Evolutionary conservation across 140 eudicot species (phyloP).

Genomic region (Ambrosia hybrid): DNA sequence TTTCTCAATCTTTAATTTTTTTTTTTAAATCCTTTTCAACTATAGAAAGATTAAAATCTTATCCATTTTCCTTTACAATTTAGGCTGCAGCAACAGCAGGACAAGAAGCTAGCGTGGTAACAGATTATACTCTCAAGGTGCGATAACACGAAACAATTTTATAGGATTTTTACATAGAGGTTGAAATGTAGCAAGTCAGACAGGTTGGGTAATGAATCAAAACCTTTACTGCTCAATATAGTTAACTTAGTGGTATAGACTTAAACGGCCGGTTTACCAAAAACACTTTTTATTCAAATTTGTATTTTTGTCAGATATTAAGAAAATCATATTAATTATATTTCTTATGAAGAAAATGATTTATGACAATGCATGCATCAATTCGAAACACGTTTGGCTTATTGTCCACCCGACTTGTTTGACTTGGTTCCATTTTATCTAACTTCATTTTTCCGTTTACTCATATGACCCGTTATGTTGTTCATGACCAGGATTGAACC

Average conservation of each 20-base stretch:
- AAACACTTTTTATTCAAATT: neutral
- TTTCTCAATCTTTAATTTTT: too few species aligned
- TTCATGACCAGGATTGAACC: neutral
- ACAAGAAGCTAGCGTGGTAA: slow-evolving; percentile 71
- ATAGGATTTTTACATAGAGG: neutral
- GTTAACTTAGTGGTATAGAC: neutral
- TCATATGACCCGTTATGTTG: neutral
- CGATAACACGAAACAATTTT: neutral
- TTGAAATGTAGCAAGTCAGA: neutral
- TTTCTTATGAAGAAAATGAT: too few species aligned
- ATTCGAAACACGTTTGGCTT: too few species aligned
- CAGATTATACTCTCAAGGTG: slow-evolving; percentile 77
- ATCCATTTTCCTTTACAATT: too few species aligned
- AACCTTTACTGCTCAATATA: neutral
- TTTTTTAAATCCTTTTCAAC: too few species aligned
- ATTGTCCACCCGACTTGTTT: too few species aligned
- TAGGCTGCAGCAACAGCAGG: slow-evolving; percentile 72
- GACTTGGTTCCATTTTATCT: too few species aligned
- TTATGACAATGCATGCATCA: too few species aligned
- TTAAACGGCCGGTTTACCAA: neutral
- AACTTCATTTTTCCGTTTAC: neutral
- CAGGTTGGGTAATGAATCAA: neutral
- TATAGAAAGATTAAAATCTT: too few species aligned
- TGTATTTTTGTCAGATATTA: neutral
- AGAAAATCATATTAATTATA: too few species aligned